A percentile compares a stretch with the other conserved stretches of the same genome.
These are phyloP conservation scores for Diutina sp. DNA, from an alignment of 1,139 yeast species.

Conservation along the genomic window DNA sequence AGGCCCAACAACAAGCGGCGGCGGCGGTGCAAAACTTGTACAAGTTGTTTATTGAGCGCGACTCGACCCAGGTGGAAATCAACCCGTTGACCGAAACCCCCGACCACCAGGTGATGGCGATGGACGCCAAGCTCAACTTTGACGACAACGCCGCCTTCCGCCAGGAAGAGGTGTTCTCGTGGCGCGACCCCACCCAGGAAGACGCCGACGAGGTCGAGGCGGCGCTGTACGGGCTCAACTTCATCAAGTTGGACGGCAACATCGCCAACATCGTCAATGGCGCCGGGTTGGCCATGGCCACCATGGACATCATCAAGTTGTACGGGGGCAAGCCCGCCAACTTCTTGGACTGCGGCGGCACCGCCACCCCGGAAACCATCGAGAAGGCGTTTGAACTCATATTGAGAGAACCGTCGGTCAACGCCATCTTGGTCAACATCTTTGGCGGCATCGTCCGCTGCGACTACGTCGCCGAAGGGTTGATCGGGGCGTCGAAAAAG, in stretches of 20 bases:
- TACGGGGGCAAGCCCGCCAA: constrained; percentile 99
- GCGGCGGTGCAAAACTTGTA: constrained; percentile 77
- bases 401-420: constrained; percentile 77
- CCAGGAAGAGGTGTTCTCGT: constrained; percentile 85
- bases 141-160: constrained; percentile 95
- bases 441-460: constrained; percentile 99
- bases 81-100: constrained; percentile 94
- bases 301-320: constrained; percentile 97
- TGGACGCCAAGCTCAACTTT: constrained; percentile 92
- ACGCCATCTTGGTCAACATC: constrained; percentile 95
- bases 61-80: constrained; percentile 97
- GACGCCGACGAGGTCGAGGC: constrained; percentile 97
- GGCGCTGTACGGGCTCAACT: constrained; percentile 79
- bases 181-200: constrained; percentile 79
- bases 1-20: constrained; percentile 79
- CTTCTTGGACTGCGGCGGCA: constrained; percentile 99
- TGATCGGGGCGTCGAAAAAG: constrained; percentile 20
- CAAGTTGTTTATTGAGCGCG: constrained; percentile 79
- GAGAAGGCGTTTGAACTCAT: constrained; percentile 94
- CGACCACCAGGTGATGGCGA: constrained; percentile 84
- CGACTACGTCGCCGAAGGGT: constrained; percentile 95
- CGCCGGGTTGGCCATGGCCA: constrained; percentile 99
- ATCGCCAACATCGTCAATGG: constrained; percentile 98
- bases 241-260: constrained; percentile 95
- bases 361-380: constrained; percentile 97